Evolutionary conservation across 129 eudicot genomes (phyloP).

Genomic region (Tagetes erecta): DNA sequence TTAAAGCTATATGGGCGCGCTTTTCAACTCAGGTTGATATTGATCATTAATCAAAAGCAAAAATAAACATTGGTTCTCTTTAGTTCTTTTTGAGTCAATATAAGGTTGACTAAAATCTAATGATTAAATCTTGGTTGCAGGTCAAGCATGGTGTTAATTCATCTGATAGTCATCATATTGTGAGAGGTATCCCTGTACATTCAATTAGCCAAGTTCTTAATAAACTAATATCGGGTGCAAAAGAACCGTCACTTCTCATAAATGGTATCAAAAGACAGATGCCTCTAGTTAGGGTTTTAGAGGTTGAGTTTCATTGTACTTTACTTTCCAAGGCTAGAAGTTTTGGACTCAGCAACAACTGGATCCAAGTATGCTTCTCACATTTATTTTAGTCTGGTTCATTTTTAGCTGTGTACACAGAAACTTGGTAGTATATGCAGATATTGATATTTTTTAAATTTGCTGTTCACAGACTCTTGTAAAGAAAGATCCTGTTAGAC

Average conservation of each 20-base stretch:
- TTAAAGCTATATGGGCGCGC: conserved; percentile 91
- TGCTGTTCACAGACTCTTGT: conserved; percentile 64
- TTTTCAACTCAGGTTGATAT: conserved; percentile 84
- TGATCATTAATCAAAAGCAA: conserved; percentile 24
- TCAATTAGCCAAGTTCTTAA: conserved; percentile 67
- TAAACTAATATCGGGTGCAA: conserved; percentile 64
- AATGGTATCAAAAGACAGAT: conserved; percentile 81
- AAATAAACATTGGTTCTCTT: conserved; percentile 20
- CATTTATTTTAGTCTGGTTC: background rate
- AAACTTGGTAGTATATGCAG: conserved; percentile 18
- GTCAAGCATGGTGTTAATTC: conserved; percentile 67
- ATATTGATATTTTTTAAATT: background rate
- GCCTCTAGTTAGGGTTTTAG: conserved; percentile 83
- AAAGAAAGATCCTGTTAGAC: conserved; percentile 85
- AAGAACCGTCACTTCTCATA: conserved; percentile 71
- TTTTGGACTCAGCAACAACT: conserved; percentile 75
- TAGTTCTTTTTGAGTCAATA: conserved; percentile 21
- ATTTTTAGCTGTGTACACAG: background rate
- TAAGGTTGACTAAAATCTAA: conserved; percentile 16
- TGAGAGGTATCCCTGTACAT: conserved; percentile 81
- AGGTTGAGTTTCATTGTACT: conserved; percentile 84
- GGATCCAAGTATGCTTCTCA: conserved; percentile 71
- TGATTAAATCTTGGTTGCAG: conserved; percentile 45
- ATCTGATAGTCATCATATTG: conserved; percentile 84
- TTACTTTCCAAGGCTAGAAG: conserved; percentile 95